Evolutionary conservation across 2,329 filamentous ascomycete species (phyloP), one percentile per base, ranked within the genome.

Genomic region (Tolypocladium tropicale): DNA sequence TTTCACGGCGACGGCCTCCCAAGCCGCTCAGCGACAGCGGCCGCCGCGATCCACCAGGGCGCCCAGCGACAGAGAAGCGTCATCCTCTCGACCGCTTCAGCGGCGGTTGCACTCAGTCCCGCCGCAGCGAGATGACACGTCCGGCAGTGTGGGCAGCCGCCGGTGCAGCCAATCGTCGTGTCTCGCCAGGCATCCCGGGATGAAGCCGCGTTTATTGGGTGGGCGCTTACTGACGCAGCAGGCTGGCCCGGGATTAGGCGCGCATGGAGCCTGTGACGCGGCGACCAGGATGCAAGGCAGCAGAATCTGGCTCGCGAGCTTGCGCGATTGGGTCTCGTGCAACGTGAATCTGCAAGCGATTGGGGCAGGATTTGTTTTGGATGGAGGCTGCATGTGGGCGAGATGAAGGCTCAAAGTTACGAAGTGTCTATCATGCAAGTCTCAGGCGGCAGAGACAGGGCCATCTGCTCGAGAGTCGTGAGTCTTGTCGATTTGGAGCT

Each of bases 141-240:
- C 49, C 50, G 53, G 36, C 32, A n/a, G 61, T 61, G 56, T 59
- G 58, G 57, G 56, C 60, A 64, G 61, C 46, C 63, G 62, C 63
- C 60, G 23, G 25, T 41, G 18, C 55, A 55, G 55, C 64, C 65
- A 67, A 68, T 66, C 49, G 55, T 25, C 36, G 30, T 11, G 4
- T 33, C 28, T 5, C 18, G 6, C 23, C 34, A n/a, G n/a, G 36
- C 33, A 41, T 5, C 23, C 14, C 34, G 34, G 30, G 5, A 34
- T 36, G 50, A 33, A 10, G 21, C 16, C 34, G 34, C 21, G 14
- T 28, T 39, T 36, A 41, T 55, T 36, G 46, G 46, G 28, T 18
- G 39, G 53, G 53, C 58, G 58, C 58, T 51, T 59, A 54, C 34
- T 50, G 46, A 56, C 36, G 52, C 41, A 41, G 18, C 32, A 2